Percentiles rank a stretch among this genome's conserved stretches.
phyloP scores from a whole-genome alignment of 768 basidiomycete genomes.

The Tylopilus plumbeoviolaceoides region DNA sequence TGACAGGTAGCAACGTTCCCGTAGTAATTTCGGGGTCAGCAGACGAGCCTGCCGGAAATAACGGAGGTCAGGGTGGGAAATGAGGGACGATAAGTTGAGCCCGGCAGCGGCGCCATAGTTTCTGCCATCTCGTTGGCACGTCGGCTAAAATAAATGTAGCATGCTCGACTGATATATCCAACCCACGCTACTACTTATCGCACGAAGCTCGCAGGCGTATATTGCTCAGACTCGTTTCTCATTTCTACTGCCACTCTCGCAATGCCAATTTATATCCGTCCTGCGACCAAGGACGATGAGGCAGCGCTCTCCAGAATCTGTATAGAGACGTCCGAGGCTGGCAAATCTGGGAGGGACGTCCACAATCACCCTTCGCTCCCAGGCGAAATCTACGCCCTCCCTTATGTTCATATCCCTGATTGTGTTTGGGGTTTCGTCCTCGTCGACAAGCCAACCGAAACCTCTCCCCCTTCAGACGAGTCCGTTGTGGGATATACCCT shows the following conservation, averaged over 20 bases:
- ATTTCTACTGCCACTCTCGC: background rate
- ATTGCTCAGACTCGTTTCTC: constrained; percentile 1
- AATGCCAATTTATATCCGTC: constrained; percentile 50
- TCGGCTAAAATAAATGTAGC: constrained; percentile 19
- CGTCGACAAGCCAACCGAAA: constrained; percentile 39
- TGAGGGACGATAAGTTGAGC: constrained; percentile 5
- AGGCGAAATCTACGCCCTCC: constrained; percentile 70
- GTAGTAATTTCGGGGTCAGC: constrained; percentile 29
- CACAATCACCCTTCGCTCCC: constrained; percentile 64
- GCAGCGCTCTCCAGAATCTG: constrained; percentile 65
- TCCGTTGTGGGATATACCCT: constrained; percentile 68
- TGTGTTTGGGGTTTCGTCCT: constrained; percentile 71
- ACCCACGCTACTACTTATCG: background rate
- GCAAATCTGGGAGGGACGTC: constrained; percentile 56
- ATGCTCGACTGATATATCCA: constrained; percentile 9
- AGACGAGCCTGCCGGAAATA: constrained; percentile 24
- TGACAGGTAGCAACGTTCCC: background rate
- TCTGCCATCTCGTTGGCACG: background rate
- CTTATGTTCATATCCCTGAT: constrained; percentile 64
- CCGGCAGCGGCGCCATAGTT: background rate
- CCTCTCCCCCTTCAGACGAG: constrained; percentile 27
- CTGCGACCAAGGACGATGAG: constrained; percentile 50
- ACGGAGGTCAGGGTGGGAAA: constrained; percentile 23
- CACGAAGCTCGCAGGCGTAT: background rate
- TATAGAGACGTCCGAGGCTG: constrained; percentile 69